These are phyloP conservation scores for Eucalyptus sp. DNA, from an alignment of 345 rosid genomes.

Conservation along the genomic window DNA sequence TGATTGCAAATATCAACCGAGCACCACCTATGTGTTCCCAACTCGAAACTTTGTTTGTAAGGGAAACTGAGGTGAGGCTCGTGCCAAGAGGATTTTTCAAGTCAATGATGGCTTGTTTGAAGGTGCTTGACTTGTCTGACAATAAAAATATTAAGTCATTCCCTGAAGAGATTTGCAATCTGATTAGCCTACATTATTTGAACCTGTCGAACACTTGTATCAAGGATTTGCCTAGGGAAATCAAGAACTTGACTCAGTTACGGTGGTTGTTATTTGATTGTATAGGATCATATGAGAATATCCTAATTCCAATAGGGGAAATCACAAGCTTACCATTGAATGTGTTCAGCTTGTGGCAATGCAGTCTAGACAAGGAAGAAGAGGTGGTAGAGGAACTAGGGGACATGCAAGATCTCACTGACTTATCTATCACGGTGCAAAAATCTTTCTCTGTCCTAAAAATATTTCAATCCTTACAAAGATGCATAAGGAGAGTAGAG, in stretches of 20 bases:
- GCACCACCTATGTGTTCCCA: background rate
- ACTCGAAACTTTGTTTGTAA: background rate
- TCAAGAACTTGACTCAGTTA: background rate
- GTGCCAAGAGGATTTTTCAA: background rate
- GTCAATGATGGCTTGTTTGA: background rate
- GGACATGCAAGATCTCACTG: background rate
- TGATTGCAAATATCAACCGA: fast-evolving
- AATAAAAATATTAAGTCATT: background rate
- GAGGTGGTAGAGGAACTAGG: background rate
- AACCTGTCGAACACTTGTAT: background rate
- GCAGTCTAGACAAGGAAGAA: background rate
- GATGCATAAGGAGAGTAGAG: background rate
- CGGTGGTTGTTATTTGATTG: background rate
- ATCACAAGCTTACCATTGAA: too few species aligned
- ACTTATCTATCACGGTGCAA: fast-evolving
- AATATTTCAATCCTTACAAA: too few species aligned
- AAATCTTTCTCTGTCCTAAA: background rate
- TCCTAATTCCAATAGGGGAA: too few species aligned
- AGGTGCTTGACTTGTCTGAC: background rate
- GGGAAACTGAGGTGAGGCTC: background rate
- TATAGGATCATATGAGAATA: background rate
- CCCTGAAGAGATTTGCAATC: background rate
- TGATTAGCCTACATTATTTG: background rate
- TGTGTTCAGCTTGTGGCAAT: too few species aligned
- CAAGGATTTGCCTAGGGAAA: background rate